phyloP scores from a whole-genome alignment of 768 basidiomycete species.

The Trametes cinnabarina region DNA sequence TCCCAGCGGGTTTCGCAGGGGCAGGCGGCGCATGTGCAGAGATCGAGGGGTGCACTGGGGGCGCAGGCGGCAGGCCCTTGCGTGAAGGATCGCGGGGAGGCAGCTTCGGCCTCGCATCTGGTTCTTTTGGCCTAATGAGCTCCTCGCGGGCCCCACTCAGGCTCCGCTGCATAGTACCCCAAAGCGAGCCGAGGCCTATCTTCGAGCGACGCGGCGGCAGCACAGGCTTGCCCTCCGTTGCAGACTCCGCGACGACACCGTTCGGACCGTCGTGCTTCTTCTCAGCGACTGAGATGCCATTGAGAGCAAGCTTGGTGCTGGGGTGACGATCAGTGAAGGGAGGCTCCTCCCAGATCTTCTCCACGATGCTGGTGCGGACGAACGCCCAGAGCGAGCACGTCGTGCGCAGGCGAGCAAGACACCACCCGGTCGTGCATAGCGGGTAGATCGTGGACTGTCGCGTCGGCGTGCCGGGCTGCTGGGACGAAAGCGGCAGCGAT shows the following conservation, averaged over 20 bases:
- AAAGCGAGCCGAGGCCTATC: conserved; percentile 29
- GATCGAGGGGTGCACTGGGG: conserved; percentile 20
- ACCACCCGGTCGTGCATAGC: conserved; percentile 83
- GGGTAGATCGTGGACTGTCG: conserved; percentile 61
- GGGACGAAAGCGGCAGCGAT: conserved; percentile 23
- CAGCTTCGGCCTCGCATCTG: conserved; percentile 16
- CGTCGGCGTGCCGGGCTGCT: conserved; percentile 26
- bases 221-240: conserved; percentile 1
- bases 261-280: conserved; percentile 15
- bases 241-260: not conserved
- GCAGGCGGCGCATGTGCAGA: conserved; percentile 11
- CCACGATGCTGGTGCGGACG: conserved; percentile 76
- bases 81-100: conserved; percentile 25
- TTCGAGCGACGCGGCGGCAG: conserved; percentile 20
- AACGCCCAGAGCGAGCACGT: conserved; percentile 93
- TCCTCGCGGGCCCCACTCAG: conserved; percentile 21
- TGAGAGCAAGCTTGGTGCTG: conserved; percentile 15
- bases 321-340: conserved; percentile 16
- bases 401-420: conserved; percentile 72
- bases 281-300: conserved; percentile 7
- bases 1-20: not conserved
- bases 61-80: conserved; percentile 15
- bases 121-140: conserved; percentile 2
- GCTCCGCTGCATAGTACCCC: conserved; percentile 31
- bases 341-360: conserved; percentile 84